A percentile compares a stretch with the other conserved stretches of the same genome.
phyloP scores from a whole-genome alignment of 2,329 filamentous ascomycete genomes.

The Knoxdaviesia proteae region DNA sequence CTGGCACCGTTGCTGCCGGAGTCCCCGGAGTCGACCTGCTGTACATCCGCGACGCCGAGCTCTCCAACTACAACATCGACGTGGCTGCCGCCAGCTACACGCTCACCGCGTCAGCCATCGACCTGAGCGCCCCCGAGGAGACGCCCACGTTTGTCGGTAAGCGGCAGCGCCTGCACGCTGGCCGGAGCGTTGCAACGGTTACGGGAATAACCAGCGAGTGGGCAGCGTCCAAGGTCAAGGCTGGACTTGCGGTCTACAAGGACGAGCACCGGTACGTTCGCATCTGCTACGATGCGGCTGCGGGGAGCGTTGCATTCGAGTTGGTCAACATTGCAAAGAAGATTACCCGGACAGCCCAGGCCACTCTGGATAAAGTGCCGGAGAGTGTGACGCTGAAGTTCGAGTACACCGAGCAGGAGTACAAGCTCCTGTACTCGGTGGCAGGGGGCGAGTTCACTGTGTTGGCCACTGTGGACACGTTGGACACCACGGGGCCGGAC shows the following conservation, averaged over 20 bases:
- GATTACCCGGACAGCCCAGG: background rate
- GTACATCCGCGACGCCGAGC: conserved; percentile 5
- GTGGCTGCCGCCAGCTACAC: conserved; percentile 1
- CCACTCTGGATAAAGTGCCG: background rate
- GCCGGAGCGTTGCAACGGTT: background rate
- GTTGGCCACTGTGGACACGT: conserved; percentile 6
- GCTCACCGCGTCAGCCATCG: background rate
- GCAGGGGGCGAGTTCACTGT: background rate
- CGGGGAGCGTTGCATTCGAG: conserved; percentile 3
- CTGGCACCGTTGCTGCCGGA: background rate
- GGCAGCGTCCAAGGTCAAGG: conserved; percentile 1
- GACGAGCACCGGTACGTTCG: conserved; percentile 7
- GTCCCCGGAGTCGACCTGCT: conserved; percentile 1
- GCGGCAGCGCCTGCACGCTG: conserved; percentile 3
- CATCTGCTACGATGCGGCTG: conserved; percentile 2
- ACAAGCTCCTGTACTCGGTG: background rate
- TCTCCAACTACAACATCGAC: conserved; percentile 3
- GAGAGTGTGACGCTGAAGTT: background rate
- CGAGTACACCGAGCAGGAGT: background rate
- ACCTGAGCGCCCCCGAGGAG: background rate
- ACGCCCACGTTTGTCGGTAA: conserved; percentile 6
- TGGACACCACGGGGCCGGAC: conserved; percentile 12
- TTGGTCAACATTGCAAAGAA: conserved; percentile 6
- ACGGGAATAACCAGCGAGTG: background rate
- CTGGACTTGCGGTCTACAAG: conserved; percentile 8